Evolutionary conservation across 305 asterid genomes (phyloP).

Genomic region (Rubia peregrina): DNA sequence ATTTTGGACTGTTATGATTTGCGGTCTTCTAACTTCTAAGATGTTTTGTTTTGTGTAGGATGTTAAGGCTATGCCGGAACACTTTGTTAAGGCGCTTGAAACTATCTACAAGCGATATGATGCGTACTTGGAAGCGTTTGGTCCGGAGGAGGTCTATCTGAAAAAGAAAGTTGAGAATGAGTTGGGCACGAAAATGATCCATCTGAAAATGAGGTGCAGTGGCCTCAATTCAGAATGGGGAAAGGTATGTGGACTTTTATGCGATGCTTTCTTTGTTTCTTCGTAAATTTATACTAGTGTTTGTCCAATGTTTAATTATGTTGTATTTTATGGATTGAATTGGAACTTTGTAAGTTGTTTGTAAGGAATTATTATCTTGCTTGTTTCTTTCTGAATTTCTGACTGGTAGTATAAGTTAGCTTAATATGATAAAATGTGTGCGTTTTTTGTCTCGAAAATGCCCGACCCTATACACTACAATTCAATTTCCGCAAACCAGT

Average conservation of each 20-base stretch:
- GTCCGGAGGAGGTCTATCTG: conserved; percentile 70
- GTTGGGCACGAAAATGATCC: conserved; percentile 76
- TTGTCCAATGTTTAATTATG: too few species aligned
- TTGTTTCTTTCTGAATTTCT: neutral
- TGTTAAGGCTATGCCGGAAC: conserved; percentile 78
- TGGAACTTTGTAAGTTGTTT: neutral
- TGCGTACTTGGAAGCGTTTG: conserved; percentile 68
- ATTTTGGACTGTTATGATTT: neutral
- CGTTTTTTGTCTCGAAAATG: too few species aligned
- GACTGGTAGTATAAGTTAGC: too few species aligned
- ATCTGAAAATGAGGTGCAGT: conserved; percentile 93
- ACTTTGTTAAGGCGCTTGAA: conserved; percentile 49
- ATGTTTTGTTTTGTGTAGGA: conserved; percentile 37
- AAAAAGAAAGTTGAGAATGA: conserved; percentile 91
- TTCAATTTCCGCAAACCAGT: too few species aligned
- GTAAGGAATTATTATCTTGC: neutral
- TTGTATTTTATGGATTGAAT: neutral
- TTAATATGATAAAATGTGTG: too few species aligned
- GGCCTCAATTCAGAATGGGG: conserved; percentile 91
- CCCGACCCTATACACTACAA: too few species aligned
- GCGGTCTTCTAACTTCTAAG: conserved; percentile 20
- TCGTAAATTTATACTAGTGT: neutral
- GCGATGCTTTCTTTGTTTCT: neutral
- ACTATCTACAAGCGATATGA: conserved; percentile 57
- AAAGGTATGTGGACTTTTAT: conserved; percentile 62